These are phyloP conservation scores for Diaporthe australafricana DNA, from an alignment of 2,329 filamentous ascomycete genomes.

Conservation along the genomic window DNA sequence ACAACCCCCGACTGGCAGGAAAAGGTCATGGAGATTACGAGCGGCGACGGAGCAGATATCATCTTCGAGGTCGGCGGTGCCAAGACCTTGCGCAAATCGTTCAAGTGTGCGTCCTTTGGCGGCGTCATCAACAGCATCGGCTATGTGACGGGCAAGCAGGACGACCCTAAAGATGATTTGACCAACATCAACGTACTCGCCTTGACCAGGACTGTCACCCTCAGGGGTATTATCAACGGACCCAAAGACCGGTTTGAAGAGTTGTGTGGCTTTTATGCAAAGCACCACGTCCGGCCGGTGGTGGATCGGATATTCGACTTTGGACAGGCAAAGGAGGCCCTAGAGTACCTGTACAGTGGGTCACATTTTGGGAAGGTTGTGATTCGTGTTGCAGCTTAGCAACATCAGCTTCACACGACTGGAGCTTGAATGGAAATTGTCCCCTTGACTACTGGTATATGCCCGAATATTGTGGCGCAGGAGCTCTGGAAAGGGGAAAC, in stretches of 20 bases:
- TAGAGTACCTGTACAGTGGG: conserved; percentile 61
- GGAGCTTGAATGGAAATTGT: neutral
- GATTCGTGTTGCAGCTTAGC: conserved; percentile 43
- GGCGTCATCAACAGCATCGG: conserved; percentile 61
- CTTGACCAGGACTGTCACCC: conserved; percentile 49
- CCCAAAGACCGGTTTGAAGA: conserved; percentile 60
- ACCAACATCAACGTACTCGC: conserved; percentile 66
- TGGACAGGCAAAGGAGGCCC: conserved; percentile 54
- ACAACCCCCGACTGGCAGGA: conserved; percentile 64
- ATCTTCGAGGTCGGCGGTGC: conserved; percentile 68
- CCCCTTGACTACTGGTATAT: neutral
- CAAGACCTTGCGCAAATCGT: conserved; percentile 62
- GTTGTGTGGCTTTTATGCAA: conserved; percentile 45
- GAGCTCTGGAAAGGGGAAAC: too few species aligned
- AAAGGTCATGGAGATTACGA: conserved; percentile 58
- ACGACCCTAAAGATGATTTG: conserved; percentile 57
- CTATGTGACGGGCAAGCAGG: conserved; percentile 59
- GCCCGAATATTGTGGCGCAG: too few species aligned
- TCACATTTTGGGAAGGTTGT: conserved; percentile 67
- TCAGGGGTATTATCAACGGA: conserved; percentile 66
- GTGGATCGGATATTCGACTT: conserved; percentile 58
- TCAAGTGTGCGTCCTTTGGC: conserved; percentile 65
- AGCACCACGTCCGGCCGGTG: conserved; percentile 52
- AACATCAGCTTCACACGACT: too few species aligned
- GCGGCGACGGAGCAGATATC: conserved; percentile 60